Evolutionary conservation across 208 protist species (phyloP).

Genomic region (Acanthamoeba castellanii): DNA sequence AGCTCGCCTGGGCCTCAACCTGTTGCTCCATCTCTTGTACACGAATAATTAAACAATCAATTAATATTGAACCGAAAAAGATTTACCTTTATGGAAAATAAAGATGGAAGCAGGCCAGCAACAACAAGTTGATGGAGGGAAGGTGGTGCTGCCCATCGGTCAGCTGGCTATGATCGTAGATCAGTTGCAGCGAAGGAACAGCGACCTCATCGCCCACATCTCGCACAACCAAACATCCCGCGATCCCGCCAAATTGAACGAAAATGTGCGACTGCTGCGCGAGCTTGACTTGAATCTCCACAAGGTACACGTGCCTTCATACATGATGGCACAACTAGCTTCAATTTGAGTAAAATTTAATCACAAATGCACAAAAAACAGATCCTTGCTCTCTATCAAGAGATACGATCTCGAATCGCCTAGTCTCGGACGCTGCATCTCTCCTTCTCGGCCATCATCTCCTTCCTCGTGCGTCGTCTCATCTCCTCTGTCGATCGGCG

Average conservation of each 20-base stretch:
- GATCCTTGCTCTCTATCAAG: slow-evolving; percentile 25
- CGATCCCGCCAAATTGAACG: slow-evolving; percentile 4
- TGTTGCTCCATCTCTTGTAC: not conserved
- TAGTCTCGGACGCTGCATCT: not conserved
- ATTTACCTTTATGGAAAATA: not conserved
- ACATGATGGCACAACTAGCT: not conserved
- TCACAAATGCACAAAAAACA: slow-evolving; percentile 48
- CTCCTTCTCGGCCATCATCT: not conserved
- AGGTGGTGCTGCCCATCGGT: not conserved
- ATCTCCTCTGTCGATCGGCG: not conserved
- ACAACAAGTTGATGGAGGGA: not conserved
- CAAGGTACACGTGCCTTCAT: not conserved
- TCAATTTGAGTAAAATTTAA: not conserved
- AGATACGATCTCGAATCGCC: slow-evolving; percentile 3
- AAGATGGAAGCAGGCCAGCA: not conserved
- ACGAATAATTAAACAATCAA: not conserved
- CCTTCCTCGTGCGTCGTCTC: not conserved
- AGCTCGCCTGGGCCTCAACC: not conserved
- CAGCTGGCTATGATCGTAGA: not conserved
- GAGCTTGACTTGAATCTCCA: not conserved
- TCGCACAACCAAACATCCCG: not conserved
- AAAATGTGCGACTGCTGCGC: not conserved
- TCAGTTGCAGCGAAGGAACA: slow-evolving; percentile 33
- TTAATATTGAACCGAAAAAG: not conserved
- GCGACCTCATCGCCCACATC: not conserved